Percentiles rank a stretch among this genome's conserved stretches.
Conservation (phyloP, 208 protist species). For the Leishmania amazonensis region DNA sequence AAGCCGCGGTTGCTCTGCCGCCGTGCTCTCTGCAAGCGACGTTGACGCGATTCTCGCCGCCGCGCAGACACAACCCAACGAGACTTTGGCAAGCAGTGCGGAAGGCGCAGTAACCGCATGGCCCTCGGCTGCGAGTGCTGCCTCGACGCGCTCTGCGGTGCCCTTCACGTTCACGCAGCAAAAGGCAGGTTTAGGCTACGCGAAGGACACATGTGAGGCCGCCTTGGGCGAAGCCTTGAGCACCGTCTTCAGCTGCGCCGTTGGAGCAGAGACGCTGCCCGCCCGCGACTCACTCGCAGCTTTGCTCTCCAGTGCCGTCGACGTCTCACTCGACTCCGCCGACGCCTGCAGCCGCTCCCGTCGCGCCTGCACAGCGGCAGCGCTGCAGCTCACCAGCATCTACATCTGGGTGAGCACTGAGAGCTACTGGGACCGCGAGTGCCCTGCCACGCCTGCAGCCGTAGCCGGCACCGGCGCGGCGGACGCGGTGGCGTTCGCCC, state of each 20-base stretch:
- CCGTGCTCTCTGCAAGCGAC: conserved; percentile 14
- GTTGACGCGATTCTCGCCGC: conserved; percentile 1
- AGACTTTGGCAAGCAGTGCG: not conserved
- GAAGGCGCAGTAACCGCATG: no score
- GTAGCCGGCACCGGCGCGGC: not conserved
- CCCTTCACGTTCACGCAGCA: not conserved
- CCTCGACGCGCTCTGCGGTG: not conserved
- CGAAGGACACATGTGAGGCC: not conserved
- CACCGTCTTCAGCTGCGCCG: not conserved
- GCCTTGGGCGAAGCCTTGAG: not conserved
- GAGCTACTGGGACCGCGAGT: not conserved
- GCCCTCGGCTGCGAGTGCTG: not conserved
- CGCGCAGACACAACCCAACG: not conserved
- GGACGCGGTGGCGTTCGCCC: not conserved
- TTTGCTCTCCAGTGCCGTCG: conserved; percentile 1
- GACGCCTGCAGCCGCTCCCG: not conserved
- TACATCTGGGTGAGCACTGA: conserved; percentile 18
- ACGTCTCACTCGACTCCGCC: conserved; percentile 3
- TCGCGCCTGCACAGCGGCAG: not conserved
- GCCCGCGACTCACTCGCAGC: not conserved
- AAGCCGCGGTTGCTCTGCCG: conserved; percentile 25
- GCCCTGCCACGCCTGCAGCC: not conserved
- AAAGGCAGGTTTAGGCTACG: not conserved
- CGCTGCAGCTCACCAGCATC: conserved; percentile 30
- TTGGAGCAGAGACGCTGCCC: not conserved